Evolutionary conservation across 73 alveolate genomes (phyloP).

Genomic region (Paramecium octaurelia): DNA sequence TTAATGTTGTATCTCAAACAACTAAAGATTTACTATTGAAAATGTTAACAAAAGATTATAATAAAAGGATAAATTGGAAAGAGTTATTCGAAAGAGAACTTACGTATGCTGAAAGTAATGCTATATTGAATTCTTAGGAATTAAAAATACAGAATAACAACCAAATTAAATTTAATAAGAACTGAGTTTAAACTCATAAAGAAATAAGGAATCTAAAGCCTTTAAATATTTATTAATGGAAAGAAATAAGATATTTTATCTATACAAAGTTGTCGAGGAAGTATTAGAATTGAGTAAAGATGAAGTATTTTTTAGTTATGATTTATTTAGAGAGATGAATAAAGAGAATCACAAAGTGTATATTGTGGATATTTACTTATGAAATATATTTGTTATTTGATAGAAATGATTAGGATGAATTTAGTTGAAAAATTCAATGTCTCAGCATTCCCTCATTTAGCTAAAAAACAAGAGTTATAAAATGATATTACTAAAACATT

Average conservation of each 20-base stretch:
- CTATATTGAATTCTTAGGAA: background rate
- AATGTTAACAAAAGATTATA: conserved; percentile 52
- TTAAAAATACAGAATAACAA: conserved; percentile 13
- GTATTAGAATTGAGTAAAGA: conserved; percentile 47
- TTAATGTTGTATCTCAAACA: conserved; percentile 22
- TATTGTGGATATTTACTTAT: conserved; percentile 37
- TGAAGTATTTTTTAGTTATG: background rate
- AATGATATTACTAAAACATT: conserved; percentile 53
- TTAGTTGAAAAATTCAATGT: conserved; percentile 60
- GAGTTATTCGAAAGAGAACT: conserved; percentile 57
- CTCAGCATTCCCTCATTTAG: conserved; percentile 56
- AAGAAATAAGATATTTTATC: conserved; percentile 57
- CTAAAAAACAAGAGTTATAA: conserved; percentile 44
- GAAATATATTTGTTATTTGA: conserved; percentile 9
- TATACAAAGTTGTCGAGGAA: conserved; percentile 57
- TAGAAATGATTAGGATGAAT: conserved; percentile 4
- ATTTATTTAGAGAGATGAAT: conserved; percentile 28
- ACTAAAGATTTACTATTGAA: conserved; percentile 42
- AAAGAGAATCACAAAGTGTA: conserved; percentile 46
- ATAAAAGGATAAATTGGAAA: conserved; percentile 59
- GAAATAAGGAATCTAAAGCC: conserved; percentile 60
- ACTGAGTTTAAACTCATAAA: background rate
- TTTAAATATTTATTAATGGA: conserved; percentile 53
- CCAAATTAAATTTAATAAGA: conserved; percentile 37
- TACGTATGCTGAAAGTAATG: conserved; percentile 40